phyloP scores from a whole-genome alignment of 768 basidiomycete species.

The Gautieria morchelliformis region DNA sequence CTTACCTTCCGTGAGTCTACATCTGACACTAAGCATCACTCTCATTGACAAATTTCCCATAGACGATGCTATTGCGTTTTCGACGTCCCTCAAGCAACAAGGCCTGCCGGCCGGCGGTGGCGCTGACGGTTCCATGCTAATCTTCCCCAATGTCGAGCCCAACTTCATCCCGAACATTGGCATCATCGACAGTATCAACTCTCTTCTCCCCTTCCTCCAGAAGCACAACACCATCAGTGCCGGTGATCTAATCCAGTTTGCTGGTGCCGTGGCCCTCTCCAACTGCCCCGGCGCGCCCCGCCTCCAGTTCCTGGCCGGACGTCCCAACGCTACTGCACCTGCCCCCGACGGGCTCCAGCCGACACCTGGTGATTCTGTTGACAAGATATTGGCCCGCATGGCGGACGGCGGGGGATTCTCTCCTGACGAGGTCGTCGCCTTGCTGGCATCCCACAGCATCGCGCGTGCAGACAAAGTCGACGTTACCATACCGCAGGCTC shows the following conservation, averaged over 20 bases:
- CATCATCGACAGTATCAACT: conserved; percentile 17
- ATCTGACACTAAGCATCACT: too few species aligned
- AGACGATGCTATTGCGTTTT: conserved; percentile 8
- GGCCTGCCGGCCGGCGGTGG: conserved; percentile 13
- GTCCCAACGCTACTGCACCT: conserved; percentile 12
- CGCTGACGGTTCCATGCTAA: conserved; percentile 19
- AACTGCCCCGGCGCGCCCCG: conserved; percentile 19
- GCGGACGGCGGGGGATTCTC: too few species aligned
- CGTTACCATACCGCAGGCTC: not conserved
- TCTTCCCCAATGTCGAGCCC: conserved; percentile 5
- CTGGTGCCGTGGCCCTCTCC: conserved; percentile 14
- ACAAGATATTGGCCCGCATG: conserved; percentile 10
- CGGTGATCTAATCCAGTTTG: conserved; percentile 10
- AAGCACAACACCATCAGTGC: too few species aligned
- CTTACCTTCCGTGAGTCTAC: conserved; percentile 16
- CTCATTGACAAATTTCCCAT: not conserved
- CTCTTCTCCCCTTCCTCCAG: conserved; percentile 14
- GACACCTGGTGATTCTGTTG: conserved; percentile 11
- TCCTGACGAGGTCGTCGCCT: too few species aligned
- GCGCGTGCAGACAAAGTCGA: conserved; percentile 11
- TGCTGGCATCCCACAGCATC: too few species aligned
- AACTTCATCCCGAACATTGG: conserved; percentile 18
- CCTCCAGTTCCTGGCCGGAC: not conserved
- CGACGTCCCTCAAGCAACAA: not conserved
- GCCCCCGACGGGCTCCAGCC: conserved; percentile 13